Evolutionary conservation across 1,284 basidiomycete species (phyloP), one percentile per base, ranked within the genome.

Genomic region (Pseudomicrostroma phylloplanum): DNA sequence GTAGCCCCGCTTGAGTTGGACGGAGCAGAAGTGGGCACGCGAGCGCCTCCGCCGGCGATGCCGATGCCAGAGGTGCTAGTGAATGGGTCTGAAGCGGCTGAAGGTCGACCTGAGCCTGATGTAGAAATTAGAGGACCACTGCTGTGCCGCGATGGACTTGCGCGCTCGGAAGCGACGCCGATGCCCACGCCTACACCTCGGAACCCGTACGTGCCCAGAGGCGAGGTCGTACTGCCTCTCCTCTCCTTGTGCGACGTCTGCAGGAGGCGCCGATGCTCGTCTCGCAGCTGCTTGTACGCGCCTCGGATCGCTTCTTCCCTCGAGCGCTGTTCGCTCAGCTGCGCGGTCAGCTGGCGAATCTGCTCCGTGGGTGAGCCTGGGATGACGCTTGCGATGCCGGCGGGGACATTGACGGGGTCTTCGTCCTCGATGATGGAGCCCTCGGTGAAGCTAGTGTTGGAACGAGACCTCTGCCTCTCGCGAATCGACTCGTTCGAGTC

Each of bases 251-350:
- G 36, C 6, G 43, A 58, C 15, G 36, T 53, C 46, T 71, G 70
- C 3, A 62, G 58, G 30, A 36, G 30, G 53, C 69, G 68, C 8
- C 73, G 68, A 40, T 74, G 60, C 55, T 75, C 72, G 41, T 73
- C 72, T 19, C 72, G 71, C 7, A 73, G 48, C 41, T 64, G 64
- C 51, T 67, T 59, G 66, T 75, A 75, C 0, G 73, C 73, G 13
- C 57, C 66, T 9, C 70, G 63, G 58, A 75, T 75, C 56, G 70
- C 70, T 26, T 62, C 60, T 49, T 75, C 73, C 7, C 73, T 49
- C 2, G 64, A 40, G 23, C 67, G 61, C 41, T 73, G 71, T 19
- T 72, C 68, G 6, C 42, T 3, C 21, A 74, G 57, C 46, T 71
- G 64, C 6, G 55, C 46, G 2, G 63, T 60, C 8, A 74, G 63